Evolutionary conservation across 2,329 filamentous ascomycete genomes (phyloP).

Genomic region (Chalaropsis ovoidea): DNA sequence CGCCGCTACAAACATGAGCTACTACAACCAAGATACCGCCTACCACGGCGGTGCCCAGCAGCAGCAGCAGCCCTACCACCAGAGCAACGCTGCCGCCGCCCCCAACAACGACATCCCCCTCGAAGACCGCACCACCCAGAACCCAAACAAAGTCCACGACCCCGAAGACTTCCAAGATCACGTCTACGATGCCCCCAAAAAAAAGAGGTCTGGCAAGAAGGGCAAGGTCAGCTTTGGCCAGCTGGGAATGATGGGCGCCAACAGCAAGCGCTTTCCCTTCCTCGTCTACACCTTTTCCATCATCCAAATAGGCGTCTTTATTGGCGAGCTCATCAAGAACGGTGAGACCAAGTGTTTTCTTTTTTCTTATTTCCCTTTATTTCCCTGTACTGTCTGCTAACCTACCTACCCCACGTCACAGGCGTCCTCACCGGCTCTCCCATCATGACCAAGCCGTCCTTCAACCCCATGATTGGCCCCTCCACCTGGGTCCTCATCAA

Average conservation of each 20-base stretch:
- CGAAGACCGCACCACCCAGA: conserved; percentile 36
- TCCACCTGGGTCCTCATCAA: conserved; percentile 86
- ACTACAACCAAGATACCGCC: conserved; percentile 40
- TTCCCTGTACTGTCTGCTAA: neutral
- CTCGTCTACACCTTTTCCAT: conserved; percentile 71
- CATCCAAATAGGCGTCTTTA: conserved; percentile 74
- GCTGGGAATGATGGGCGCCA: conserved; percentile 48
- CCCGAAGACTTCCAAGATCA: conserved; percentile 43
- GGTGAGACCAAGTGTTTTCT: conserved; percentile 41
- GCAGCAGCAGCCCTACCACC: conserved; percentile 32
- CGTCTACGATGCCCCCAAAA: conserved; percentile 47
- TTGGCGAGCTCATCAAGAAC: conserved; percentile 77
- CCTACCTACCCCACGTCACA: conserved; percentile 34
- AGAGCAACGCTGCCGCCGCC: conserved; percentile 27
- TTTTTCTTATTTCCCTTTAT: neutral
- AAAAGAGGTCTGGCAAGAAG: conserved; percentile 32
- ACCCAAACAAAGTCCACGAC: conserved; percentile 28
- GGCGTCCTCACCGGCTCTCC: conserved; percentile 66
- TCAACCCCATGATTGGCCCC: conserved; percentile 97
- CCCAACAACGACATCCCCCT: conserved; percentile 48
- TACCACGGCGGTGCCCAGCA: conserved; percentile 44
- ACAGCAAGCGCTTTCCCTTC: conserved; percentile 57
- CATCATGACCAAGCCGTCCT: conserved; percentile 68
- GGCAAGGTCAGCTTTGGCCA: conserved; percentile 47
- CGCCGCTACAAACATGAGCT: conserved; percentile 32